Percentiles rank a stretch among this genome's conserved stretches.
Evolutionary conservation across 768 basidiomycete genomes (phyloP).

Genomic region (Antrodiella citrinella): DNA sequence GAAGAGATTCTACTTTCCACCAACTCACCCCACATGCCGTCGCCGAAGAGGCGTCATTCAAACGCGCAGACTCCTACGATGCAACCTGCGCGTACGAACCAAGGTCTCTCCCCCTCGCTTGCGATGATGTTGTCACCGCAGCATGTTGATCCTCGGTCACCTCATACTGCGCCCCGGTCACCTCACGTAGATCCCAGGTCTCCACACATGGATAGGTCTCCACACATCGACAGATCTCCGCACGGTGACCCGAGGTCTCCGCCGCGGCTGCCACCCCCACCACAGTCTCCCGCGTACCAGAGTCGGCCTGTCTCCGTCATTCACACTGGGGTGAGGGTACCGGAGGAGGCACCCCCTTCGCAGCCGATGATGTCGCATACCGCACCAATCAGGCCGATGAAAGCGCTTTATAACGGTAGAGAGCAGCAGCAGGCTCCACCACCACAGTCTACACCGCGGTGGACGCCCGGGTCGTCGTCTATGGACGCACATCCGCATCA

Average conservation of each 20-base stretch:
- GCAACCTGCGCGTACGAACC: slow-evolving; percentile 31
- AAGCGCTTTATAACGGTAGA: background rate
- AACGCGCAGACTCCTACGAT: slow-evolving; percentile 10
- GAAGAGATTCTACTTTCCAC: slow-evolving; percentile 12
- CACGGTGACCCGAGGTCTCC: background rate
- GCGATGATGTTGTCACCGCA: slow-evolving; percentile 57
- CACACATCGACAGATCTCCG: too few species aligned
- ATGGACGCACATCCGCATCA: background rate
- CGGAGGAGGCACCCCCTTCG: background rate
- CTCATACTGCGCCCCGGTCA: background rate
- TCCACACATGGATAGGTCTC: background rate
- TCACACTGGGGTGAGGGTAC: background rate
- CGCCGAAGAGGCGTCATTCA: slow-evolving; percentile 17
- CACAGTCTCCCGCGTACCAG: background rate
- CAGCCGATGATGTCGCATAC: background rate
- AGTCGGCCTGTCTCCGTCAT: background rate
- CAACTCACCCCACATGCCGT: slow-evolving; percentile 10
- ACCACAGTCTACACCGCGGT: background rate
- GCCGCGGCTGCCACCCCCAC: background rate
- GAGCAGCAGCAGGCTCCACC: background rate
- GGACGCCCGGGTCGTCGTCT: background rate
- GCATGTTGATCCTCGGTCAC: slow-evolving; percentile 13
- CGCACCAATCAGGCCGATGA: too few species aligned
- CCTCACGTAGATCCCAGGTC: background rate
- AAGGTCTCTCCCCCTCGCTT: slow-evolving; percentile 47